A percentile compares a stretch with the other conserved stretches of the same genome.
phyloP scores from a whole-genome alignment of 1,284 basidiomycete species.

The Cronartium ribicola region DNA sequence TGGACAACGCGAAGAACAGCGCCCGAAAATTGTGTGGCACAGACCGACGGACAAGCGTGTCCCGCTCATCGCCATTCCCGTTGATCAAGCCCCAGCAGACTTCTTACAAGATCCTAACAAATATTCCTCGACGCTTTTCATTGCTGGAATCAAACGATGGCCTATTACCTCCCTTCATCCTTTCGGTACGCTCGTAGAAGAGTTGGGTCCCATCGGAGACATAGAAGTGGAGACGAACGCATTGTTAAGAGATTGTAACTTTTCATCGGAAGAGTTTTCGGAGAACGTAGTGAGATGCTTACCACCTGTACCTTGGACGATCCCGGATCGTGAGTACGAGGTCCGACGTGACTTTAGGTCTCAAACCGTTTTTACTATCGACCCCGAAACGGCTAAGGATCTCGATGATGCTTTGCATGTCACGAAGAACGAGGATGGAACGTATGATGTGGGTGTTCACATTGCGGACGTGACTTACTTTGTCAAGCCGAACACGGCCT shows the following conservation, averaged over 20 bases:
- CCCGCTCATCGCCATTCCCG: constrained; percentile 95
- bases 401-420: constrained; percentile 91
- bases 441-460: constrained; percentile 85
- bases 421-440: constrained; percentile 80
- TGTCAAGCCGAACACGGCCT: constrained; percentile 68
- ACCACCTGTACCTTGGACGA: constrained; percentile 87
- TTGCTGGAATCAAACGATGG: constrained; percentile 94
- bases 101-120: constrained; percentile 91
- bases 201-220: constrained; percentile 96
- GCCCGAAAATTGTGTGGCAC: constrained; percentile 99
- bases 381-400: constrained; percentile 82
- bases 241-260: constrained; percentile 91
- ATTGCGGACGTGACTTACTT: constrained; percentile 95
- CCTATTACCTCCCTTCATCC: constrained; percentile 90
- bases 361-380: constrained; percentile 86
- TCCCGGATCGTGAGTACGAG: constrained; percentile 86
- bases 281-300: constrained; percentile 87
- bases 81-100: constrained; percentile 89
- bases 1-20: constrained; percentile 70
- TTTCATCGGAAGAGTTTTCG: constrained; percentile 50
- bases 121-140: constrained; percentile 86
- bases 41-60: constrained; percentile 99
- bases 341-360: constrained; percentile 75
- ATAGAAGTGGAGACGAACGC: constrained; percentile 97
- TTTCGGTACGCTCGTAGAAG: constrained; percentile 96